Evolutionary conservation across 164 flowering plant genomes (phyloP).

Genomic region (Umbilicus rupestris): DNA sequence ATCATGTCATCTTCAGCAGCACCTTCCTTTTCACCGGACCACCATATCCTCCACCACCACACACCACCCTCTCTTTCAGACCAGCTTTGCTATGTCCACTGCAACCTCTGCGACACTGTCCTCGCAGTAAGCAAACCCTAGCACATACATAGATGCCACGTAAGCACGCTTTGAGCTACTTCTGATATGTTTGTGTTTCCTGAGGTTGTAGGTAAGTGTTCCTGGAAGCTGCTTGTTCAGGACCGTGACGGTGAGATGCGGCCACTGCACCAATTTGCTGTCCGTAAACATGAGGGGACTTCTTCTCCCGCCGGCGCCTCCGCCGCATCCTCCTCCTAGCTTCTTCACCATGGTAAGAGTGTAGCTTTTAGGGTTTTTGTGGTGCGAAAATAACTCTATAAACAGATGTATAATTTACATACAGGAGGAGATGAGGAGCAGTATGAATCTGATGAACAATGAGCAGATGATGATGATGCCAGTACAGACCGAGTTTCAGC

Average conservation of each 20-base stretch:
- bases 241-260: slow-evolving; percentile 96
- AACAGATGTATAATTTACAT: background rate
- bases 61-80: slow-evolving; percentile 50
- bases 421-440: background rate
- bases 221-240: slow-evolving; percentile 81
- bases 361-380: background rate
- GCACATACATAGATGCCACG: background rate
- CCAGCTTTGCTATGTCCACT: slow-evolving; percentile 92
- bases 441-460: background rate
- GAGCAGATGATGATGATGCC: slow-evolving; percentile 7
- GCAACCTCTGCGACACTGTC: slow-evolving; percentile 85
- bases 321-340: background rate
- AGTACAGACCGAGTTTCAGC: background rate
- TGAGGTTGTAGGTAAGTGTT: slow-evolving; percentile 67
- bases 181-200: background rate
- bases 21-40: slow-evolving; percentile 64
- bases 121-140: slow-evolving; percentile 56
- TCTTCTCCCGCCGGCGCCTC: slow-evolving; percentile 47
- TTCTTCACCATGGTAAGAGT: slow-evolving; percentile 1
- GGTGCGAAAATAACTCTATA: background rate
- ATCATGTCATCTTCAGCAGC: slow-evolving; percentile 68
- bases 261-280: slow-evolving; percentile 87
- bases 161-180: background rate
- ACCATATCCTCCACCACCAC: slow-evolving; percentile 29
- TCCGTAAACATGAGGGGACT: slow-evolving; percentile 85